Evolutionary conservation across 1,139 yeast genomes (phyloP).

Genomic region (Candida sp.): DNA sequence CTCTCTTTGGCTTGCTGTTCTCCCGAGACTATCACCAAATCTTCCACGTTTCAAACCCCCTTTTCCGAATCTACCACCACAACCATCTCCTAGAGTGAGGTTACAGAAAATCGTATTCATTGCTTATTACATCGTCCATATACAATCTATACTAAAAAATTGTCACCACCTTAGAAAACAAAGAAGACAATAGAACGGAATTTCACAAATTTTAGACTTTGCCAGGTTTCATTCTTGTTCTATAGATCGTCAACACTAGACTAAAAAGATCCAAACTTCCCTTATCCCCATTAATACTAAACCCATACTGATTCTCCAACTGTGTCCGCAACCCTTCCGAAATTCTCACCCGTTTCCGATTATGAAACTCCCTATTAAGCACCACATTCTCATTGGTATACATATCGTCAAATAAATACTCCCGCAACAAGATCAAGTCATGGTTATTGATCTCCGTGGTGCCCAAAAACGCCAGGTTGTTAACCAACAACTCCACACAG

Average conservation of each 20-base stretch:
- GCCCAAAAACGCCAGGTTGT: neutral
- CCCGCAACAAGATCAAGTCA: neutral
- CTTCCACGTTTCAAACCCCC: too few species aligned
- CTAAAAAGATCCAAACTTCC: neutral
- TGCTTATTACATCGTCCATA: too few species aligned
- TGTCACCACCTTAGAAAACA: too few species aligned
- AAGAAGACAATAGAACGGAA: too few species aligned
- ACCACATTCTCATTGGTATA: neutral
- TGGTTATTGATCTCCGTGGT: neutral
- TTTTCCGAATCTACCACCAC: too few species aligned
- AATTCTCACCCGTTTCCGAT: neutral
- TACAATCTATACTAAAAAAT: too few species aligned
- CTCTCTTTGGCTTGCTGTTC: too few species aligned
- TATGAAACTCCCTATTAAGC: neutral
- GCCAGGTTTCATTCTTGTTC: neutral
- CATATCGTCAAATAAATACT: neutral
- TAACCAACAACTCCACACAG: neutral
- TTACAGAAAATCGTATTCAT: too few species aligned
- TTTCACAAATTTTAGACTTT: neutral
- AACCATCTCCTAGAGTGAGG: too few species aligned
- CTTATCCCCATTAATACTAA: neutral
- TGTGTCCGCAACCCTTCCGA: neutral
- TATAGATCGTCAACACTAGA: neutral
- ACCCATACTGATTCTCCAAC: neutral
- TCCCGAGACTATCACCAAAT: too few species aligned